phyloP scores from a whole-genome alignment of 805 yeast species.

The Tetrapisispora nanseiensis region DNA sequence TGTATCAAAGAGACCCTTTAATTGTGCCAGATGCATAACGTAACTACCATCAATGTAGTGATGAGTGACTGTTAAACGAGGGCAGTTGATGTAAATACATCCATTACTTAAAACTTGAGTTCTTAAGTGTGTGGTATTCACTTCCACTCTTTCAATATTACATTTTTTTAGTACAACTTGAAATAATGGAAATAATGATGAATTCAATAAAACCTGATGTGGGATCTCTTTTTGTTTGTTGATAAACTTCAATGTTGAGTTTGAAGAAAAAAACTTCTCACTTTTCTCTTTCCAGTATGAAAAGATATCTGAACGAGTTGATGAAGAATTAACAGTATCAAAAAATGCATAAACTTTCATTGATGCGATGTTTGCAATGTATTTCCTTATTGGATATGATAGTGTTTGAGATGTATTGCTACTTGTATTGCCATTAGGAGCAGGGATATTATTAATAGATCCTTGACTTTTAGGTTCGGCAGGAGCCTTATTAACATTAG shows the following conservation, averaged over 20 bases:
- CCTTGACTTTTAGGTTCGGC: background rate
- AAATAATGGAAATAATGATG: slow-evolving; percentile 24
- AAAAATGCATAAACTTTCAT: slow-evolving; percentile 41
- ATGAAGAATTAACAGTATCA: slow-evolving; percentile 36
- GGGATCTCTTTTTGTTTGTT: slow-evolving; percentile 38
- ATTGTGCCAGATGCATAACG: slow-evolving; percentile 50
- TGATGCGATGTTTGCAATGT: slow-evolving; percentile 41
- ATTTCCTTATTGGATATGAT: slow-evolving; percentile 28
- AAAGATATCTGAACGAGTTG: slow-evolving; percentile 36
- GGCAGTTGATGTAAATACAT: slow-evolving; percentile 43
- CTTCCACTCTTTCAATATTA: slow-evolving; percentile 44
- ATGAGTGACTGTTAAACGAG: slow-evolving; percentile 39
- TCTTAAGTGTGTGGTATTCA: slow-evolving; percentile 39
- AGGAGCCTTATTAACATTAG: background rate
- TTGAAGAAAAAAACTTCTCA: slow-evolving; percentile 43
- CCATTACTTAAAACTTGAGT: slow-evolving; percentile 48
- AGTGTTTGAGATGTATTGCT: slow-evolving; percentile 5
- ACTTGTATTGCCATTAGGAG: background rate
- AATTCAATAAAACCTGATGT: slow-evolving; percentile 49
- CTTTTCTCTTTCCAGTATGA: slow-evolving; percentile 43
- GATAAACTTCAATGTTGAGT: slow-evolving; percentile 39
- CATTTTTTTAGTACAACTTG: slow-evolving; percentile 40
- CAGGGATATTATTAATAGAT: background rate
- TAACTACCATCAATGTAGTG: slow-evolving; percentile 63
- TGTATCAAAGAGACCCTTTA: slow-evolving; percentile 53